phyloP scores from a whole-genome alignment of 768 basidiomycete genomes.

The Boletellus sp. region DNA sequence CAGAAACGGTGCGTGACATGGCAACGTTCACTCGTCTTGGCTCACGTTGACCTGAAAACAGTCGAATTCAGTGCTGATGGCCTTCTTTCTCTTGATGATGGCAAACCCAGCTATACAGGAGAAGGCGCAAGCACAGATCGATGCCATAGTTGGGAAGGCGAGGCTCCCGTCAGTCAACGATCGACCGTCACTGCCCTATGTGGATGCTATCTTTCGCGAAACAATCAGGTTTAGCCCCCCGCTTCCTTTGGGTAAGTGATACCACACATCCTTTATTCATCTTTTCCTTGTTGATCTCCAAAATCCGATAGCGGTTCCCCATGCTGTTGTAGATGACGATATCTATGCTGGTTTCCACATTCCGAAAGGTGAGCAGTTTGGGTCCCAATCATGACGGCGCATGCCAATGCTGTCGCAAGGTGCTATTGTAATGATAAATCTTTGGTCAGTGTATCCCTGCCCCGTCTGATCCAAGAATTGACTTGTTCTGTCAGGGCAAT shows the following conservation, averaged over 20 bases:
- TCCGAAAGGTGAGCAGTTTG: conserved; percentile 31
- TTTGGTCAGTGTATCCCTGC: background rate
- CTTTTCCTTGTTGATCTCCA: background rate
- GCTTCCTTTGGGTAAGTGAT: background rate
- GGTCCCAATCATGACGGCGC: background rate
- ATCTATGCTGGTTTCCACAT: conserved; percentile 44
- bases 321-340: conserved; percentile 34
- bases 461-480: too few relatives aligned
- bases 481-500: conserved; percentile 4
- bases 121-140: background rate
- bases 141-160: background rate
- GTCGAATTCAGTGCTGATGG: background rate
- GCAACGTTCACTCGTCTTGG: too few relatives aligned
- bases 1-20: background rate
- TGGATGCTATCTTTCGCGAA: background rate
- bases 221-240: background rate
- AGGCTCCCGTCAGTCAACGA: background rate
- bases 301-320: conserved; percentile 18
- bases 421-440: background rate
- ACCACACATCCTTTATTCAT: background rate
- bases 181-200: background rate
- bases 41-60: background rate
- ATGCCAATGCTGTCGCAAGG: background rate
- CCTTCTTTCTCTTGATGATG: background rate
- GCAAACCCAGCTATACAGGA: background rate